A percentile compares a stretch with the other conserved stretches of the same genome.
Conservation (phyloP, 345 rosid genomes). For the Anacardium occidentale region DNA sequence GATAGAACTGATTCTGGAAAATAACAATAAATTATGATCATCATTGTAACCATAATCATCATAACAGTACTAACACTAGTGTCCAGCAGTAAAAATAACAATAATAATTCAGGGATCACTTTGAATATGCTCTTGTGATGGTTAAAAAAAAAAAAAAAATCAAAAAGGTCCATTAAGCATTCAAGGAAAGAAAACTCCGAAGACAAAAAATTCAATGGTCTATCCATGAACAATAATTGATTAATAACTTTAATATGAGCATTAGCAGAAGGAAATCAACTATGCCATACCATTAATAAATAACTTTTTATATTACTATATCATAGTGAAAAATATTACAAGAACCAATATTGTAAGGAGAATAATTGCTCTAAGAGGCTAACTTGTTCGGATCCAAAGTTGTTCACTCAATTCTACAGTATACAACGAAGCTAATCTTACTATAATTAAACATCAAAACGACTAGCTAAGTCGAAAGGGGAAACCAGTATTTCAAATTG, state of each 20-base stretch:
- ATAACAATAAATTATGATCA: background rate
- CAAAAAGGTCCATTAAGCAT: background rate
- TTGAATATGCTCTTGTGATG: background rate
- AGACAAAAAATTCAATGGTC: background rate
- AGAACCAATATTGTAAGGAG: background rate
- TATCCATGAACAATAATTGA: background rate
- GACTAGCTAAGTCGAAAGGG: background rate
- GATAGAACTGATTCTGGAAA: background rate
- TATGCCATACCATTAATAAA: background rate
- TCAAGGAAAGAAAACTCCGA: slow-evolving; percentile 5
- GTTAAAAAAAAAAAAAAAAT: background rate
- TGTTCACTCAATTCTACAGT: background rate
- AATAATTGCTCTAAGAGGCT: background rate
- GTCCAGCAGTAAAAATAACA: background rate
- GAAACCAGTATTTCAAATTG: slow-evolving; percentile 1
- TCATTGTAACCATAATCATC: background rate
- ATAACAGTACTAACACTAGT: background rate
- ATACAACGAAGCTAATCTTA: slow-evolving; percentile 14
- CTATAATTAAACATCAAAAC: background rate
- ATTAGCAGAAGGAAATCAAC: background rate
- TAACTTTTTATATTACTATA: background rate
- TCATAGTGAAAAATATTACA: slow-evolving; percentile 1
- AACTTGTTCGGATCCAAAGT: background rate
- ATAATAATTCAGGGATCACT: background rate
- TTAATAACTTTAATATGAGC: background rate